These are phyloP conservation scores for Apiospora phragmitis DNA, from an alignment of 2,329 filamentous ascomycete genomes.

Conservation along the genomic window DNA sequence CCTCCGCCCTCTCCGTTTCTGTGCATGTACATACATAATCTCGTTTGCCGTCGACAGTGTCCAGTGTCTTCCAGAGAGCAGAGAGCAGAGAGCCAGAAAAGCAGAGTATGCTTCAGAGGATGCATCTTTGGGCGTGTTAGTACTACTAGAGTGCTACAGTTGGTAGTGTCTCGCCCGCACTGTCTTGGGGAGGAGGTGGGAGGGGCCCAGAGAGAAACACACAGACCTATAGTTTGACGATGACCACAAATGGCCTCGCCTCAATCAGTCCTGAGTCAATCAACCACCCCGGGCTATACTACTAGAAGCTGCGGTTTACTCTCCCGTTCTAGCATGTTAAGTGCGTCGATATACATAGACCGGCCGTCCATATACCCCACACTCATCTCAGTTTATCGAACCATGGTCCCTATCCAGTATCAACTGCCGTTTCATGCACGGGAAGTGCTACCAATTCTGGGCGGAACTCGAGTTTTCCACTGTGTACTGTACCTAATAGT, in stretches of 20 bases:
- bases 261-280: slow-evolving; percentile 2
- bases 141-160: neutral
- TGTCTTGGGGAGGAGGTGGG: neutral
- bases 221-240: slow-evolving; percentile 1
- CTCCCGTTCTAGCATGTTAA: slow-evolving; percentile 1
- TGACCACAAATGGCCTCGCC: neutral
- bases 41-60: neutral
- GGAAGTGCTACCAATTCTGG: neutral
- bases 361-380: slow-evolving; percentile 1
- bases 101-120: neutral
- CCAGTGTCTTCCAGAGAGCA: neutral
- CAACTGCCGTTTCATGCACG: slow-evolving; percentile 7
- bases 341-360: neutral
- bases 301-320: neutral
- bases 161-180: neutral
- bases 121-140: neutral
- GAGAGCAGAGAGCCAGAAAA: neutral
- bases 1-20: neutral
- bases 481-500: no score
- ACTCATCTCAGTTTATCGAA: slow-evolving; percentile 6
- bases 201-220: neutral
- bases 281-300: neutral
- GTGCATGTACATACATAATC: neutral
- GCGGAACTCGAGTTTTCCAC: neutral
- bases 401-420: slow-evolving; percentile 1